A percentile compares a stretch with the other conserved stretches of the same genome.
phyloP scores from a whole-genome alignment of 2,329 filamentous ascomycete genomes.

The Chalaropsis ovoidea region DNA sequence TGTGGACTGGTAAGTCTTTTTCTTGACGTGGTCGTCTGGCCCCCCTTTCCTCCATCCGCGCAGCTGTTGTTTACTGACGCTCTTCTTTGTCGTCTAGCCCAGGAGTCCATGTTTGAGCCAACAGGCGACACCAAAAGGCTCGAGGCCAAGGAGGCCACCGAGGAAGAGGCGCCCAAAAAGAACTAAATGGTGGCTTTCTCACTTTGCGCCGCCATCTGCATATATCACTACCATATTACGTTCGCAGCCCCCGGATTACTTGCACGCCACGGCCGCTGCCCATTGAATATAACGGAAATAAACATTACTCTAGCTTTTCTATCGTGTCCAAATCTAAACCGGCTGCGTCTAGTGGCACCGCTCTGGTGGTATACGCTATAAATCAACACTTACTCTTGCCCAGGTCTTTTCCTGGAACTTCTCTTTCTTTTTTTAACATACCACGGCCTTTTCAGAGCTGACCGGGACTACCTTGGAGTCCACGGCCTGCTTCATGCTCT shows the following conservation, averaged over 20 bases:
- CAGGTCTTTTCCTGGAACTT: not conserved
- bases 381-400: not conserved
- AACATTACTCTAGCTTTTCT: constrained; percentile 4
- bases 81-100: constrained; percentile 37
- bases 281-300: not conserved
- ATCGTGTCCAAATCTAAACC: constrained; percentile 8
- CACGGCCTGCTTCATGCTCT: not conserved
- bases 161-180: constrained; percentile 18
- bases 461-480: not conserved
- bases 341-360: not conserved
- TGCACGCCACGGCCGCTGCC: not conserved
- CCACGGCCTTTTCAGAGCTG: not conserved
- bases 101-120: constrained; percentile 46
- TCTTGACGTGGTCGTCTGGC: not conserved
- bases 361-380: not conserved
- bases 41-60: not conserved
- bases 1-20: constrained; percentile 70
- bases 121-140: constrained; percentile 4
- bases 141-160: not conserved
- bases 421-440: not conserved
- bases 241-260: not conserved
- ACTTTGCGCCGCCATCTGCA: not conserved
- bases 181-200: not conserved
- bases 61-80: constrained; percentile 24
- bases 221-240: not conserved